These are phyloP conservation scores for Vitrella brassicaformis DNA, from an alignment of 73 alveolate genomes.

Conservation along the genomic window DNA sequence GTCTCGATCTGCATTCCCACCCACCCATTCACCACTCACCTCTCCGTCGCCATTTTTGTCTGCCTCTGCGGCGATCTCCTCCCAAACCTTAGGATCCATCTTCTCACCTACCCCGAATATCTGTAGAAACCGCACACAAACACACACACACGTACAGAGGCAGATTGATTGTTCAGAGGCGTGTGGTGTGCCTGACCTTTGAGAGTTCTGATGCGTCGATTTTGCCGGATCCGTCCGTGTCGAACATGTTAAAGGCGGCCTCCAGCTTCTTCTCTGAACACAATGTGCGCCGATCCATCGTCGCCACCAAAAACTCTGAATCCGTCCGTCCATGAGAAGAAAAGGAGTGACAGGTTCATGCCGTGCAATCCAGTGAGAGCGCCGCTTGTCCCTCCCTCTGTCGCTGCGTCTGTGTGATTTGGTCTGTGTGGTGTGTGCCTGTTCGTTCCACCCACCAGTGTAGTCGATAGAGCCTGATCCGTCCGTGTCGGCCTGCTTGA, in stretches of 20 bases:
- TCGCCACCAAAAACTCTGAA: background rate
- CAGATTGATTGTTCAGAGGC: too few relatives aligned
- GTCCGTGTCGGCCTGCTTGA: background rate
- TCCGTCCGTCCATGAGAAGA: background rate
- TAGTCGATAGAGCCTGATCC: background rate
- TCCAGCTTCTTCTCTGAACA: background rate
- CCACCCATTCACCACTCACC: conserved; percentile 7
- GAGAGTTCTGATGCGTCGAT: too few relatives aligned
- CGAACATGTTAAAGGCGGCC: background rate
- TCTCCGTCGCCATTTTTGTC: conserved; percentile 48
- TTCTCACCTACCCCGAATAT: background rate
- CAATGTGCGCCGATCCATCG: background rate
- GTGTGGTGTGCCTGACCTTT: too few relatives aligned
- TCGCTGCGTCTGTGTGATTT: too few relatives aligned
- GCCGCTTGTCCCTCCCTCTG: too few relatives aligned
- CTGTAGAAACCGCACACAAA: background rate
- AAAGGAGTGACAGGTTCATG: too few relatives aligned
- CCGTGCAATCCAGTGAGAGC: too few relatives aligned
- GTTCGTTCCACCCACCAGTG: background rate
- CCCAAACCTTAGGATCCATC: background rate
- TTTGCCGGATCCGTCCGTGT: background rate
- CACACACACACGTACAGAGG: background rate
- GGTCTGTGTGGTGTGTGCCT: too few relatives aligned
- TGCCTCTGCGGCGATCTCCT: conserved; percentile 12
- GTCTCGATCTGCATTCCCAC: background rate